Percentiles rank a stretch among this genome's conserved stretches.
Evolutionary conservation across 495 filamentous ascomycete genomes (phyloP).

Genomic region (Polyplosphaeria fusca): DNA sequence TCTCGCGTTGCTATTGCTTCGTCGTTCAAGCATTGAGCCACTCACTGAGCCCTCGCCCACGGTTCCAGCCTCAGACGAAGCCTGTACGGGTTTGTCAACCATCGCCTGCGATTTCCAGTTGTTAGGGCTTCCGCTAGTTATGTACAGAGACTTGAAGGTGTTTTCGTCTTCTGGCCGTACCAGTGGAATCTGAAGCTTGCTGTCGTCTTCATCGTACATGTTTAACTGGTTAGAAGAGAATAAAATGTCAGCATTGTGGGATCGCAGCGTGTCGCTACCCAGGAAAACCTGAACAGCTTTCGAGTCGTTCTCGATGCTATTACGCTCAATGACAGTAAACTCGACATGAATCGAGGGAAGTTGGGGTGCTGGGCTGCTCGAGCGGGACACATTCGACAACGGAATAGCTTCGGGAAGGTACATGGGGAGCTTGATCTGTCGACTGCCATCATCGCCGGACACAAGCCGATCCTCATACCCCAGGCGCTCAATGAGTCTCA

Average conservation of each 20-base stretch:
- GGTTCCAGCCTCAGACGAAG: neutral
- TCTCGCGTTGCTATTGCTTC: neutral
- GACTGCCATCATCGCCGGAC: conserved; percentile 57
- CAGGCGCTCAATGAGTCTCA: conserved; percentile 66
- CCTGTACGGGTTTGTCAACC: neutral
- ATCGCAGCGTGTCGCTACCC: conserved; percentile 80
- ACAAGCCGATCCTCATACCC: conserved; percentile 65
- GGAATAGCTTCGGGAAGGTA: conserved; percentile 89
- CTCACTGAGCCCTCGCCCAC: neutral
- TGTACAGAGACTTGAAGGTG: conserved; percentile 72
- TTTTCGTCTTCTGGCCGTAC: conserved; percentile 87
- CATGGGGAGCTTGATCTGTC: conserved; percentile 70
- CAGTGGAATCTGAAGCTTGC: conserved; percentile 87
- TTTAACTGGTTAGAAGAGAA: conserved; percentile 88
- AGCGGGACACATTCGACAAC: conserved; percentile 67
- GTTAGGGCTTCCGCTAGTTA: conserved; percentile 44
- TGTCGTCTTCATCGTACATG: conserved; percentile 79
- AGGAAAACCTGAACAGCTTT: conserved; percentile 73
- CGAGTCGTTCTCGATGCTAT: conserved; percentile 46
- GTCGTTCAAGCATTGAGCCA: neutral
- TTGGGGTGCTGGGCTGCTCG: conserved; percentile 70
- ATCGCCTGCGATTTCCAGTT: neutral
- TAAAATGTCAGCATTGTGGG: conserved; percentile 84
- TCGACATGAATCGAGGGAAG: conserved; percentile 73
- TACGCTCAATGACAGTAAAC: conserved; percentile 66